A percentile compares a stretch with the other conserved stretches of the same genome.
Evolutionary conservation across 164 flowering plant genomes (phyloP).

Genomic region (Magnolia sinica): DNA sequence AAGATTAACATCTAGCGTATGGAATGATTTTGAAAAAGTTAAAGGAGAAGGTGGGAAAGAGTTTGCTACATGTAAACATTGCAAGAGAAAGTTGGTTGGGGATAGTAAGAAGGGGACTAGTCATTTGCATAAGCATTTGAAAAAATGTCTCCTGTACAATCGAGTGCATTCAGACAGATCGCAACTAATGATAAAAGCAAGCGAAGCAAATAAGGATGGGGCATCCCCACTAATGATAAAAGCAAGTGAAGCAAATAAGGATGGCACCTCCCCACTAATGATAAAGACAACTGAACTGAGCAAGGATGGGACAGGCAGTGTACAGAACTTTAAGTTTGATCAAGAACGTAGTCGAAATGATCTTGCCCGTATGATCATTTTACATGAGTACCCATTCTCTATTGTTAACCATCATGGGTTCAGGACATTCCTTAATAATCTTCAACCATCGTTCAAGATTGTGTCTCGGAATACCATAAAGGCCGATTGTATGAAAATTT

Average conservation of each 20-base stretch:
- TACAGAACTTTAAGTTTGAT: slow-evolving; percentile 50
- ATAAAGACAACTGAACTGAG: slow-evolving; percentile 48
- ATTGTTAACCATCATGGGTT: slow-evolving; percentile 83
- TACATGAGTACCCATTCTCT: slow-evolving; percentile 73
- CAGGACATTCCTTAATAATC: slow-evolving; percentile 55
- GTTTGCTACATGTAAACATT: slow-evolving; percentile 73
- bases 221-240: slow-evolving; percentile 50
- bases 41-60: slow-evolving; percentile 51
- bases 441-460: slow-evolving; percentile 73
- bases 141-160: slow-evolving; percentile 59
- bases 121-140: slow-evolving; percentile 78
- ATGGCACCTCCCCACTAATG: slow-evolving; percentile 30
- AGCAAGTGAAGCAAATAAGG: slow-evolving; percentile 35
- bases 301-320: slow-evolving; percentile 29
- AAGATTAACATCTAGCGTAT: slow-evolving; percentile 76
- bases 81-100: slow-evolving; percentile 71
- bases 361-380: slow-evolving; percentile 78
- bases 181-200: slow-evolving; percentile 52
- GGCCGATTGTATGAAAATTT: slow-evolving; percentile 29
- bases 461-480: slow-evolving; percentile 33
- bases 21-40: slow-evolving; percentile 85
- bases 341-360: slow-evolving; percentile 49
- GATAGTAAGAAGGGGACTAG: slow-evolving; percentile 86
- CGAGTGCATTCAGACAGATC: slow-evolving; percentile 51
- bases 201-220: slow-evolving; percentile 31